These are phyloP conservation scores for Paramecium sexaurelia DNA, from an alignment of 73 alveolate species.

Conservation along the genomic window DNA sequence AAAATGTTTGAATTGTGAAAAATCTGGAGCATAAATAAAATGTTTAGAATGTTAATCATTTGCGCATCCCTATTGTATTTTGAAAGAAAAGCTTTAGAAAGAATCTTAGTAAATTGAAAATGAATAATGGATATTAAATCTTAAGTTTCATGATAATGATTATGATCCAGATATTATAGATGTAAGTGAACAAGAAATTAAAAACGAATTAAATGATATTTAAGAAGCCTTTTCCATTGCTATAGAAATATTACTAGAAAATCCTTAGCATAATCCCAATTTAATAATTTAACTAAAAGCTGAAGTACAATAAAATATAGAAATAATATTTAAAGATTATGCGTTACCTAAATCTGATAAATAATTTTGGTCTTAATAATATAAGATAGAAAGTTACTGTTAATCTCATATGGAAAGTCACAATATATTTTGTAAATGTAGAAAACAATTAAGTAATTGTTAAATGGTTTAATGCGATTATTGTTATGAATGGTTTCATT, in stretches of 20 bases:
- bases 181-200: neutral
- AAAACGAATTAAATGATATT: neutral
- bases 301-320: neutral
- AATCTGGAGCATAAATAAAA: neutral
- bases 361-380: neutral
- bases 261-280: neutral
- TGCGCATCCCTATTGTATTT: constrained; percentile 38
- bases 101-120: neutral
- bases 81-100: neutral
- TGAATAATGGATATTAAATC: constrained; percentile 35
- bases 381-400: neutral
- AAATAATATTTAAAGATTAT: neutral
- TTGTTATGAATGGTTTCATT: constrained; percentile 49
- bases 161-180: neutral
- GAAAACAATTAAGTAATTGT: neutral
- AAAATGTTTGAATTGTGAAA: neutral
- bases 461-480: constrained; percentile 45
- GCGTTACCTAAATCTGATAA: neutral
- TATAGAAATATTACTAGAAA: neutral
- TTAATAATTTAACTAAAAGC: neutral
- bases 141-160: neutral
- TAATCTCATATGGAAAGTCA: constrained; percentile 5
- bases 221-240: neutral
- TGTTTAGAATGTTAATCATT: neutral
- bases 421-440: neutral